These are phyloP conservation scores for Capsicum chinense DNA, from an alignment of 257 asterid species.

Conservation along the genomic window DNA sequence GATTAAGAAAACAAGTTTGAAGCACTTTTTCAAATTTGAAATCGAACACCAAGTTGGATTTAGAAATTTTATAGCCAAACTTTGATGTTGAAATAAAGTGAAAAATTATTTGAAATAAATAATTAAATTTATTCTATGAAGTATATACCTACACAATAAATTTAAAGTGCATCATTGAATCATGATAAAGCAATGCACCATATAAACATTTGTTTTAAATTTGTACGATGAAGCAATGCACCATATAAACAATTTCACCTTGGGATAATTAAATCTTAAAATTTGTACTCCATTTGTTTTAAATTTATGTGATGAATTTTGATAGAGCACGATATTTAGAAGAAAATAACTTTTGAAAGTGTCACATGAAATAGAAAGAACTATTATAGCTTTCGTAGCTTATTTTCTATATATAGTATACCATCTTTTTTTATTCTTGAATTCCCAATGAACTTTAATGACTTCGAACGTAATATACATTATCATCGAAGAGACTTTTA, in stretches of 20 bases:
- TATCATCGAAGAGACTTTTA: not conserved
- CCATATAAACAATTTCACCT: too few species aligned
- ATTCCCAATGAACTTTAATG: not conserved
- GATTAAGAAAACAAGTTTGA: not conserved
- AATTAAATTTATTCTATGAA: too few species aligned
- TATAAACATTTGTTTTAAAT: not conserved
- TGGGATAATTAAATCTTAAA: too few species aligned
- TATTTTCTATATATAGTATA: not conserved
- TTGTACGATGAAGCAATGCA: too few species aligned
- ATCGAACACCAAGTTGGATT: not conserved
- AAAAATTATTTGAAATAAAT: not conserved
- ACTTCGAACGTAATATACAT: not conserved
- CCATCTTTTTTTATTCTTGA: too few species aligned
- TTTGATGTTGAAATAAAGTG: not conserved
- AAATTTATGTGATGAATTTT: too few species aligned
- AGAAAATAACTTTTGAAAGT: too few species aligned
- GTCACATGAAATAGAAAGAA: not conserved
- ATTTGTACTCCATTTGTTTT: too few species aligned
- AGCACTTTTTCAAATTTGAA: not conserved
- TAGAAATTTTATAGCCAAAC: not conserved
- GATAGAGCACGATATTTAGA: too few species aligned
- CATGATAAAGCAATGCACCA: not conserved
- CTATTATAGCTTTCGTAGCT: not conserved
- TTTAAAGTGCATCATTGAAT: not conserved
- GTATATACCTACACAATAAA: too few species aligned